Conservation (phyloP, 1,284 basidiomycete genomes). For the Paramarasmius palmivorus region DNA sequence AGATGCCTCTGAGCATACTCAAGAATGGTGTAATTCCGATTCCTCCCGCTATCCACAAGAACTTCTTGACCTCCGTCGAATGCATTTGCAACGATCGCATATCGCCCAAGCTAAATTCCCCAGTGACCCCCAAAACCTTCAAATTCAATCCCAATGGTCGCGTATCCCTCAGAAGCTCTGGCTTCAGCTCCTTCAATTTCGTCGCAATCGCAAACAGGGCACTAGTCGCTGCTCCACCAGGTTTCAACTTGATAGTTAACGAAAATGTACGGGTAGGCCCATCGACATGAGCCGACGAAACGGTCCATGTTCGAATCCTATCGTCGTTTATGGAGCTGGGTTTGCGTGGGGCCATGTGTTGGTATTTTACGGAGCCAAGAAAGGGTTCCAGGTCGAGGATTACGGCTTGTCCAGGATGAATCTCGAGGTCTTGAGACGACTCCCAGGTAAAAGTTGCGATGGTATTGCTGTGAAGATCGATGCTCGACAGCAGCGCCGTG, state of each 20-base stretch:
- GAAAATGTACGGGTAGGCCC: conserved; percentile 30
- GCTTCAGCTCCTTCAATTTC: conserved; percentile 36
- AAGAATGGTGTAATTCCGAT: conserved; percentile 63
- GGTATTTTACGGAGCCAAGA: conserved; percentile 45
- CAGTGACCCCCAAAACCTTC: conserved; percentile 37
- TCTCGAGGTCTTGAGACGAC: conserved; percentile 30
- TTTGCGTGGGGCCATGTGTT: conserved; percentile 49
- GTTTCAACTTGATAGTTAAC: conserved; percentile 54
- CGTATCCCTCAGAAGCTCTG: conserved; percentile 39
- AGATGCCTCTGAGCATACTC: conserved; percentile 38
- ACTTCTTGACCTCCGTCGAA: conserved; percentile 15
- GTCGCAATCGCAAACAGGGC: conserved; percentile 49
- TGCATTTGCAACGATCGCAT: conserved; percentile 16
- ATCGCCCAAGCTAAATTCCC: conserved; percentile 40
- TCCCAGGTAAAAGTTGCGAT: conserved; percentile 60
- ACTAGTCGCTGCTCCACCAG: conserved; percentile 51
- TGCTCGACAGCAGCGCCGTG: conserved; percentile 34
- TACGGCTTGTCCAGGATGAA: conserved; percentile 54
- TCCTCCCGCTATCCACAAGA: conserved; percentile 57
- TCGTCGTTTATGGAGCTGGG: conserved; percentile 62
- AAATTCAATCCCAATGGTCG: conserved; percentile 35
- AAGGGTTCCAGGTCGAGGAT: conserved; percentile 56
- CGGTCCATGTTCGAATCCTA: conserved; percentile 65
- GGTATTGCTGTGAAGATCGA: conserved; percentile 43
- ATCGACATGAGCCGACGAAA: conserved; percentile 38